Conservation (phyloP, 1,139 yeast species). For the Waltiozyma sp. region DNA sequence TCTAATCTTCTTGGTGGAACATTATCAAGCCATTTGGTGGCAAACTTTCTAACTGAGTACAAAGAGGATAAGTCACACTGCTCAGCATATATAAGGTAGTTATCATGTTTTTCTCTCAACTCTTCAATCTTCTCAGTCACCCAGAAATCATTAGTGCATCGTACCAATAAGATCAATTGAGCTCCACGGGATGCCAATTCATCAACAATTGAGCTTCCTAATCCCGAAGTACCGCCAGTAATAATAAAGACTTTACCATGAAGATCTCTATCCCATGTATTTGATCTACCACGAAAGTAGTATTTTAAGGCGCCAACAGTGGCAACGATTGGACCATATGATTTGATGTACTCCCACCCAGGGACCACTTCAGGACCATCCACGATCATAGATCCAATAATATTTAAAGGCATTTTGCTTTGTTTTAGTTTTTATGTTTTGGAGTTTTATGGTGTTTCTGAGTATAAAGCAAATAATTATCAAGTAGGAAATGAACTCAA, state of each 20-base stretch:
- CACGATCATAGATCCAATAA: slow-evolving; percentile 48
- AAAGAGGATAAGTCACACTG: slow-evolving; percentile 72
- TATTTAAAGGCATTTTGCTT: slow-evolving; percentile 66
- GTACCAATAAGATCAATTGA: slow-evolving; percentile 64
- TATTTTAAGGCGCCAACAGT: slow-evolving; percentile 45
- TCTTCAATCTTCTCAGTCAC: slow-evolving; percentile 69
- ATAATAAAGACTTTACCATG: slow-evolving; percentile 82
- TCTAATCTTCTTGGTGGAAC: slow-evolving; percentile 85
- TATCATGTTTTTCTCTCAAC: slow-evolving; percentile 56
- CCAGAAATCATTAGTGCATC: slow-evolving; percentile 64
- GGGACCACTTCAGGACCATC: slow-evolving; percentile 75
- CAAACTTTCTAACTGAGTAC: slow-evolving; percentile 76
- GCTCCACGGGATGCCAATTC: slow-evolving; percentile 80
- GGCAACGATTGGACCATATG: slow-evolving; percentile 40
- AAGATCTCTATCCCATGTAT: slow-evolving; percentile 85
- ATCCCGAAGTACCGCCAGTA: slow-evolving; percentile 87
- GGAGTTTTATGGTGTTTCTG: not conserved
- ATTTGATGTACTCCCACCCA: slow-evolving; percentile 48
- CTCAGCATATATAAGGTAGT: slow-evolving; percentile 77
- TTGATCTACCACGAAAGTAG: slow-evolving; percentile 66
- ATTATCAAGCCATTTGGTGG: slow-evolving; percentile 89
- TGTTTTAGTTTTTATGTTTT: too few relatives aligned
- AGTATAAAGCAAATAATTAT: too few relatives aligned
- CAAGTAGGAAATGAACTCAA: too few relatives aligned
- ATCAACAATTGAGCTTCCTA: slow-evolving; percentile 67